A percentile compares a stretch with the other conserved stretches of the same genome.
phyloP scores from a whole-genome alignment of 2,329 filamentous ascomycete species.

The Aspergillus caelatus region DNA sequence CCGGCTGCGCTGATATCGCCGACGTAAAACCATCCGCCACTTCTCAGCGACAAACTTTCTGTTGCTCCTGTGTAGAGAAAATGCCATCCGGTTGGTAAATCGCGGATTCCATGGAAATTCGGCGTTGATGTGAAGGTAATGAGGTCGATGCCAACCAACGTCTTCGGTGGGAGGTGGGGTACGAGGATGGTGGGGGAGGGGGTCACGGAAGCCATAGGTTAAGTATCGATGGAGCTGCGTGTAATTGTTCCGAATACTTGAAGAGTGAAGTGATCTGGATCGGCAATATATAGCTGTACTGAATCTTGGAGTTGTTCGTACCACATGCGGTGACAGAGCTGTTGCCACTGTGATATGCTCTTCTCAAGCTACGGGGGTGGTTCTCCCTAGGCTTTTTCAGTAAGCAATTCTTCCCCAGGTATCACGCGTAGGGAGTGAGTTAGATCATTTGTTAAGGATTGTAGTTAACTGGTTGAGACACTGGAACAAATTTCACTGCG shows the following conservation, averaged over 20 bases:
- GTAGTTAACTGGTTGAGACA: not conserved
- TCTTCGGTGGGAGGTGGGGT: slow-evolving; percentile 48
- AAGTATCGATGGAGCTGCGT: not conserved
- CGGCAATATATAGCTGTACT: not conserved
- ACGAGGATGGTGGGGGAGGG: slow-evolving; percentile 49
- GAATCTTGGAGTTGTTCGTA: not conserved
- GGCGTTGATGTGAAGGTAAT: slow-evolving; percentile 66
- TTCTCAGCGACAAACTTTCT: slow-evolving; percentile 61
- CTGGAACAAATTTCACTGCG: not conserved
- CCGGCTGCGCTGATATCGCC: slow-evolving; percentile 35
- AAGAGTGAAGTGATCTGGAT: not conserved
- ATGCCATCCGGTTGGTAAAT: slow-evolving; percentile 61
- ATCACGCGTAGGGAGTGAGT: too few species aligned
- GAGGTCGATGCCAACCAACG: slow-evolving; percentile 55
- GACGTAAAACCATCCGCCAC: slow-evolving; percentile 64
- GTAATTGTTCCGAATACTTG: not conserved
- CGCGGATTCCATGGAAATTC: slow-evolving; percentile 63
- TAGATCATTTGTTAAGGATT: not conserved
- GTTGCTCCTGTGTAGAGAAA: slow-evolving; percentile 65
- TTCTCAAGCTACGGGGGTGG: not conserved
- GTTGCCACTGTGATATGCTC: not conserved
- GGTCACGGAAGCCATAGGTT: slow-evolving; percentile 13
- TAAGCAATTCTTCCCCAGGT: not conserved
- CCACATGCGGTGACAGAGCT: not conserved
- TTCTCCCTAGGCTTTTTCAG: not conserved